Percentiles rank a stretch among this genome's conserved stretches.
Conservation (phyloP, 306 rosid genomes). For the Nissolia schottii region DNA sequence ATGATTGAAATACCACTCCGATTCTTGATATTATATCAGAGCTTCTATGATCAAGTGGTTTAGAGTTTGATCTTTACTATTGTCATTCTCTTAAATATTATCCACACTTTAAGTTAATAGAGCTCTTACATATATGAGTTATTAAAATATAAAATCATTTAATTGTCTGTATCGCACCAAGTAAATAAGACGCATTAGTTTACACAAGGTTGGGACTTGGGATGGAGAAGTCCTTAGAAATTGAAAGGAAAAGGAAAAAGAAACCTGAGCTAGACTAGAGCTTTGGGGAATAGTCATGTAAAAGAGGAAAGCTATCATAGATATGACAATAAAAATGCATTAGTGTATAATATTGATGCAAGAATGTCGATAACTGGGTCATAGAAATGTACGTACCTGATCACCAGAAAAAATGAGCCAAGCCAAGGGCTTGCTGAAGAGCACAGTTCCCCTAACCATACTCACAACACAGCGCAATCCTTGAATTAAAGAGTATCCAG, state of each 20-base stretch:
- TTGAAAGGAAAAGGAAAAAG: no score
- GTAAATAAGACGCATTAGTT: not conserved
- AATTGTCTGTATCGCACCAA: no score
- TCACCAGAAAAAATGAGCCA: conserved; percentile 83
- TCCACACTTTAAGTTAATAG: no score
- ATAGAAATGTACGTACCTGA: conserved; percentile 50
- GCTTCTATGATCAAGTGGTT: no score
- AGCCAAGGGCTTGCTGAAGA: conserved; percentile 76
- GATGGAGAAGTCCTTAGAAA: not conserved
- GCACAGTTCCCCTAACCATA: conserved; percentile 58
- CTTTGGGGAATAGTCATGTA: not conserved
- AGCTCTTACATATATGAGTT: no score
- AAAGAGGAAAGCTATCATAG: not conserved
- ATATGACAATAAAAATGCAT: not conserved
- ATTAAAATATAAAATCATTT: no score
- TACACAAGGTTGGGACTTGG: not conserved
- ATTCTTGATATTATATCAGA: no score
- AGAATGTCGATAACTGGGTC: not conserved
- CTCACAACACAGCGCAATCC: conserved; percentile 54
- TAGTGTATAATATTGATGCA: not conserved
- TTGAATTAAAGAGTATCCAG: conserved; percentile 72
- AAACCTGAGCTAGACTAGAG: not conserved
- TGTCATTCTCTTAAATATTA: no score
- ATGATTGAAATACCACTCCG: no score
- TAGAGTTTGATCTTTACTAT: no score